Percentiles rank a stretch among this genome's conserved stretches.
phyloP scores from a whole-genome alignment of 805 yeast species.

The Suhomyces sp. region DNA sequence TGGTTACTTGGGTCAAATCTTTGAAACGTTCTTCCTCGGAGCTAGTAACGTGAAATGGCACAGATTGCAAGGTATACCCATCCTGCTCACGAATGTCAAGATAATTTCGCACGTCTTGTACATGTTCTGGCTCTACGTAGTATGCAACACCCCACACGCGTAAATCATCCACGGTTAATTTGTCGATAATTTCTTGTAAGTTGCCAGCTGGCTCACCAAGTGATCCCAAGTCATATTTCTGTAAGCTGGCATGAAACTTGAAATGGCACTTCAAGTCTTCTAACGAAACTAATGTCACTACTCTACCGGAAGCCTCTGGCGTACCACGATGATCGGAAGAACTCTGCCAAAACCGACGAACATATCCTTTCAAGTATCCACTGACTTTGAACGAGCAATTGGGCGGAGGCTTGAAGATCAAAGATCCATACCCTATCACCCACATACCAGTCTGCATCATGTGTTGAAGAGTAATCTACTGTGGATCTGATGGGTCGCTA shows the following conservation, averaged over 20 bases:
- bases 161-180: slow-evolving; percentile 41
- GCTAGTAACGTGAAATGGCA: slow-evolving; percentile 55
- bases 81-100: slow-evolving; percentile 84
- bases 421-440: slow-evolving; percentile 89
- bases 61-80: slow-evolving; percentile 72
- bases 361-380: slow-evolving; percentile 73
- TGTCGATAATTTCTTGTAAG: slow-evolving; percentile 10
- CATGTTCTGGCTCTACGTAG: slow-evolving; percentile 65
- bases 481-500: background rate
- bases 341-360: slow-evolving; percentile 88
- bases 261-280: slow-evolving; percentile 46
- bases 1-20: slow-evolving; percentile 14
- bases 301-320: slow-evolving; percentile 83
- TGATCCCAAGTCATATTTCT: slow-evolving; percentile 25
- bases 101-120: slow-evolving; percentile 59
- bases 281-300: slow-evolving; percentile 71
- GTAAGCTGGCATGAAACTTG: slow-evolving; percentile 43
- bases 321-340: slow-evolving; percentile 90
- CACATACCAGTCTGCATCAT: slow-evolving; percentile 46
- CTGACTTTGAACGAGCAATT: slow-evolving; percentile 57
- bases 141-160: slow-evolving; percentile 81
- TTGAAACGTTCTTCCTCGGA: slow-evolving; percentile 7
- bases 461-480: background rate
- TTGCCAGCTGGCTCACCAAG: slow-evolving; percentile 12
- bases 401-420: slow-evolving; percentile 89